Base-by-base conservation (phyloP, 495 filamentous ascomycete genomes). In the Annulohypoxylon stygium region DNA sequence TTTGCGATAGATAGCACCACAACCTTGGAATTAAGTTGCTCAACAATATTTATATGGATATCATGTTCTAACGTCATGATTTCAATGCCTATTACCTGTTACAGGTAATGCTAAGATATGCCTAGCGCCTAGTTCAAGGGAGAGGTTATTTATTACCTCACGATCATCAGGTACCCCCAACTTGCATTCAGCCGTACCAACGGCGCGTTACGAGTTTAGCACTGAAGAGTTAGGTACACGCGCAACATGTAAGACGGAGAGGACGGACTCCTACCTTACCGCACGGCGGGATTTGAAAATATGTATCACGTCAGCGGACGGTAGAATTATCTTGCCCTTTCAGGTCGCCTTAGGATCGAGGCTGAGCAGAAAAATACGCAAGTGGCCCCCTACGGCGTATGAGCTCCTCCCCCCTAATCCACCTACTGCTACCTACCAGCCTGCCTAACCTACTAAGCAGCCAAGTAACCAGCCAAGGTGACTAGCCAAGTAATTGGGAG, bases 281-380 rank as follows among this genome's bases (percentile, higher is more conserved):
- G 37, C 63, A 51, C 59, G 23, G 41, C 48, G 64, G 43, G 34
- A 33, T 43, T 60, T 45, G 26, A 8, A 26, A 30, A 41, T 50
- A 61, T 55, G 65, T 73, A 75, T 75, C 73, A 75, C 73, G 69
- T 75, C 73, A 75, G 73, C 69, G 61, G 59, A 53, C 14, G 34
- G 14, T 39, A 55, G 36, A 65, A 60, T 41, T 43, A 14, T 48
- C 30, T 30, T 64, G 41, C 45, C 37, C 33, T 20, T 47, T 37
- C 59, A 68, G 65, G 65, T 61, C 60, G 69, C 69, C 73, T 58
- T 54, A 66, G 68, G 65, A 72, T 75, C 73, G 73, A 75, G 73
- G 73, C 73, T 75, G 73, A 75, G 73, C 65, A 51, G 23, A 41
- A 39, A 43, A 65, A 37, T 53, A 55, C 18, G 36, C 18, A 34